phyloP scores from a whole-genome alignment of 78 protist genomes.

The Carpediemonas membranifera region DNA sequence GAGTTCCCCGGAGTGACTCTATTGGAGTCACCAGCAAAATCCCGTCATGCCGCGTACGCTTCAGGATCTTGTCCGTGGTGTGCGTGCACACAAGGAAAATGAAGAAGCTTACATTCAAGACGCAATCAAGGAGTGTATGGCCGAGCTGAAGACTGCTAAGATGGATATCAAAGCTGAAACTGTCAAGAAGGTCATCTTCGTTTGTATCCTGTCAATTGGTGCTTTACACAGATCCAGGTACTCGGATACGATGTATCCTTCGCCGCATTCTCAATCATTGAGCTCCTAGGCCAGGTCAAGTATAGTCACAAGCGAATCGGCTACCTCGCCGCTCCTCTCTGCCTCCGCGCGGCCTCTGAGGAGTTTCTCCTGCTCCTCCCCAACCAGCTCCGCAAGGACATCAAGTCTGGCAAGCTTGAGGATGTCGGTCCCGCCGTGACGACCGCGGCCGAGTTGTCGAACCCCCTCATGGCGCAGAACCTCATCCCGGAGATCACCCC shows the following conservation, averaged over 20 bases:
- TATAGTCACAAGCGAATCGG: not conserved
- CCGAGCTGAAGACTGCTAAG: not conserved
- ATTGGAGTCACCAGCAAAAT: too few species aligned
- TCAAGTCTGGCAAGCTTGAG: not conserved
- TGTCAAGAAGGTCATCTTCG: not conserved
- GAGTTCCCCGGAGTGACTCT: too few species aligned
- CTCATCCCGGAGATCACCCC: not conserved
- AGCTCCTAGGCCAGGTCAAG: not conserved
- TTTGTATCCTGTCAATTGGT: too few species aligned
- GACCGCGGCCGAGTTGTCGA: not conserved
- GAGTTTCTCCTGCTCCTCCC: not conserved
- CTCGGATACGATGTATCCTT: not conserved
- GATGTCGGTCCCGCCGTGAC: not conserved
- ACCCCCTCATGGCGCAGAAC: not conserved
- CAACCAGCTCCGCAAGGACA: not conserved
- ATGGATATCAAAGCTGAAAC: not conserved
- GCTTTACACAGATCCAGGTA: not conserved
- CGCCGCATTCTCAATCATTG: not conserved
- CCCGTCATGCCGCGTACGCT: not conserved
- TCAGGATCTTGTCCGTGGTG: not conserved
- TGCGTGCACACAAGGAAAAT: not conserved
- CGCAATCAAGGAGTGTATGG: not conserved
- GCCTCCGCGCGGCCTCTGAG: not conserved
- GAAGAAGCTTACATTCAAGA: not conserved
- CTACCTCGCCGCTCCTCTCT: not conserved